Evolutionary conservation across 2,329 filamentous ascomycete species (phyloP).

Genomic region (Botrytis fabae): DNA sequence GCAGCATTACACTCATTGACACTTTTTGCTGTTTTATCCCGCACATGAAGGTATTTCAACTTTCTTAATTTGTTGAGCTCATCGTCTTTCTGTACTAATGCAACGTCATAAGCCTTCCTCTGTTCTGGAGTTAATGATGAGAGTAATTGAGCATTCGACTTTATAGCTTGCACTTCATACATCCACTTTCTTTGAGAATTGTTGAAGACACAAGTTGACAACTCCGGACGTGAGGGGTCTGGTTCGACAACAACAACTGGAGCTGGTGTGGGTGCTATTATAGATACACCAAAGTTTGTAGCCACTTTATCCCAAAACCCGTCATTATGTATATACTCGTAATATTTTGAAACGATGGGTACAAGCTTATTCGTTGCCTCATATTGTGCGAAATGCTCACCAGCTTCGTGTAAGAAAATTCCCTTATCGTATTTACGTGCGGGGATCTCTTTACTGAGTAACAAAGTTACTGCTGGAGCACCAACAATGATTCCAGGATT

Average conservation of each 20-base stretch:
- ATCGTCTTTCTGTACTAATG: not conserved
- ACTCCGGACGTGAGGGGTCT: not conserved
- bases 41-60: not conserved
- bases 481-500: not conserved
- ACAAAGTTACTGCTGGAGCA: not conserved
- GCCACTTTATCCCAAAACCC: not conserved
- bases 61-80: not conserved
- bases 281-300: not conserved
- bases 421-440: slow-evolving; percentile 4
- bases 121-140: not conserved
- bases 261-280: slow-evolving; percentile 8
- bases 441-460: slow-evolving; percentile 13
- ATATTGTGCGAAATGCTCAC: not conserved
- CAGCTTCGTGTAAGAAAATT: slow-evolving; percentile 12
- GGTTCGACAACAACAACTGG: not conserved
- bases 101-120: not conserved
- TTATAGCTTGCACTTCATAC: not conserved
- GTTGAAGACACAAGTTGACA: slow-evolving; percentile 1
- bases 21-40: not conserved
- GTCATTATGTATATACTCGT: slow-evolving; percentile 1
- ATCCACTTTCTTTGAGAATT: not conserved
- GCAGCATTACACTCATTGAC: not conserved
- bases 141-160: not conserved
- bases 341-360: not conserved
- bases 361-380: not conserved